Evolutionary conservation across 2,329 filamentous ascomycete genomes (phyloP), one percentile per base, ranked within the genome.

Genomic region (Aspergillus sp.): DNA sequence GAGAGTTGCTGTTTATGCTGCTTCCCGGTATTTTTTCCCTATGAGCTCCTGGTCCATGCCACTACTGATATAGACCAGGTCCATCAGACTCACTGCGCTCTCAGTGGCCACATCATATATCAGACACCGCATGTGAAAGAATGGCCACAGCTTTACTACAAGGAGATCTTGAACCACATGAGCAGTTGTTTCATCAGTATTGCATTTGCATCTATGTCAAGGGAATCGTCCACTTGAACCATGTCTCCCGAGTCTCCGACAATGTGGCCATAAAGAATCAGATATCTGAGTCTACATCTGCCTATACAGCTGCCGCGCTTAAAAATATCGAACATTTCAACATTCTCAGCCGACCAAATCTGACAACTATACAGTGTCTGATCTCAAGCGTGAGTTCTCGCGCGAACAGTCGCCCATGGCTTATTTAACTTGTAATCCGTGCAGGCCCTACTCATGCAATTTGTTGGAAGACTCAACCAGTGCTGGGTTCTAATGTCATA

Each of bases 61-160:
- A 17, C 15, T 52, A 23, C 52, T 61, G 37, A 57, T 19, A 6
- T 3, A 17, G 49, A 27, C 43, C 24, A 58, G 52, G 40, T 27
- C 48, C 56, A 21, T 19, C 19, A 6, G 46, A 40, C 8, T 23
- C 35, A 39, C 21, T 48, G 12, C n/a, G 51, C 15, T 31, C 64
- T 23, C 53, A 64, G 52, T 70, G 68, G 67, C 67, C 68, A 1
- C 64, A 70, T 48, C 68, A 69, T 56, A 67, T 70, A 27, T 66
- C 66, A 0, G 52, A 62, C 24, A 63, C 57, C 17, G 57, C 64
- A 2, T 52, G 64, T 6, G 61, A 64, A 39, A 64, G 48, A 15
- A 70, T 70, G 60, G 63, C 57, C 14, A 50, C 58, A 0, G 47
- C 51, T 11, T 50, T 70, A 17, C 44, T 69, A 3, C 23, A 59